Percentiles rank a stretch among this genome's conserved stretches.
Conservation (phyloP, 495 filamentous ascomycete genomes). For the Gamarada debralockiae region DNA sequence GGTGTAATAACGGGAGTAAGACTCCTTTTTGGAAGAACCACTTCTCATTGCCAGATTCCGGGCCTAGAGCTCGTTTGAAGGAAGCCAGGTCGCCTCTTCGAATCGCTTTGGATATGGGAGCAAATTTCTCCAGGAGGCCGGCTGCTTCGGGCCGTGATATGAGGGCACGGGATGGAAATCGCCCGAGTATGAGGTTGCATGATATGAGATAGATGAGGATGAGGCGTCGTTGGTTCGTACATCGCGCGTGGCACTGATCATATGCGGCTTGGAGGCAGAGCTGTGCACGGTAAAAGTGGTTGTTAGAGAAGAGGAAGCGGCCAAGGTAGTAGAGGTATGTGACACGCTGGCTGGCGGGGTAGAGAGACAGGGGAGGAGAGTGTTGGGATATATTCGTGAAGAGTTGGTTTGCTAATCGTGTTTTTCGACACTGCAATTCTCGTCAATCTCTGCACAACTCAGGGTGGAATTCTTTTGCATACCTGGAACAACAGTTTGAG, state of each 20-base stretch:
- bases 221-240: conserved; percentile 65
- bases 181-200: conserved; percentile 78
- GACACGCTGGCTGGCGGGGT: conserved; percentile 83
- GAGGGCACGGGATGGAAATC: conserved; percentile 68
- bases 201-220: conserved; percentile 85
- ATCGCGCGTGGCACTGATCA: conserved; percentile 64
- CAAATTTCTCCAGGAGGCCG: conserved; percentile 66
- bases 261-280: conserved; percentile 75
- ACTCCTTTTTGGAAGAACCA: conserved; percentile 80
- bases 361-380: conserved; percentile 71
- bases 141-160: conserved; percentile 68
- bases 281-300: conserved; percentile 72
- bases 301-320: conserved; percentile 79
- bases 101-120: conserved; percentile 71
- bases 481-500: conserved; percentile 86
- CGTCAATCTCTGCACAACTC: too few relatives aligned
- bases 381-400: conserved; percentile 84
- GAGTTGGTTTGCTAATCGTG: conserved; percentile 71
- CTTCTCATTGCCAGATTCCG: conserved; percentile 36
- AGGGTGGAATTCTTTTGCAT: conserved; percentile 2
- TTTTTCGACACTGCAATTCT: conserved; percentile 53
- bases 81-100: conserved; percentile 71
- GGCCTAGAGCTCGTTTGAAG: conserved; percentile 63
- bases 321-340: conserved; percentile 95
- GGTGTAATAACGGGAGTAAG: conserved; percentile 64